phyloP scores from a whole-genome alignment of 768 basidiomycete genomes.

The Tephrocybe sp. region DNA sequence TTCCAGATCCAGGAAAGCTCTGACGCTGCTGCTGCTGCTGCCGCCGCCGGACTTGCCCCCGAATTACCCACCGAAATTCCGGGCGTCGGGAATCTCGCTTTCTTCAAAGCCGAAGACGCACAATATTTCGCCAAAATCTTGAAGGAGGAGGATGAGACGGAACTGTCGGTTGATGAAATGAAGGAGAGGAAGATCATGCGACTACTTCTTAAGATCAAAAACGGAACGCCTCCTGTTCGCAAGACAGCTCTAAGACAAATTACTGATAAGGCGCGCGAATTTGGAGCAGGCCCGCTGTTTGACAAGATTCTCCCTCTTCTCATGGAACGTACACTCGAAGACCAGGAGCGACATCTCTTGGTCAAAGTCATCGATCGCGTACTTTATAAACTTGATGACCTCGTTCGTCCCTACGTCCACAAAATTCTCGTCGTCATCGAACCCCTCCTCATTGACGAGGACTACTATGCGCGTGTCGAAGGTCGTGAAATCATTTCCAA shows the following conservation, averaged over 20 bases:
- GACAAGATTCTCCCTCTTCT: conserved; percentile 98
- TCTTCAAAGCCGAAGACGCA: conserved; percentile 98
- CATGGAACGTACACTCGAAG: conserved; percentile 97
- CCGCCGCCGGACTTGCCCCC: conserved; percentile 88
- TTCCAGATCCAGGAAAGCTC: conserved; percentile 98
- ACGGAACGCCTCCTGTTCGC: conserved; percentile 96
- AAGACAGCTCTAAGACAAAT: conserved; percentile 98
- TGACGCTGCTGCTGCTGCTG: conserved; percentile 84
- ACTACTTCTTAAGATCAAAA: conserved; percentile 96
- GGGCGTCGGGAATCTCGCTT: conserved; percentile 94
- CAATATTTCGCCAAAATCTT: conserved; percentile 97
- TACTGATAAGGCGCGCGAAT: conserved; percentile 98
- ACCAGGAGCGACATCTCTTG: conserved; percentile 96
- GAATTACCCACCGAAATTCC: conserved; percentile 98
- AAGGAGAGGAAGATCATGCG: conserved; percentile 99
- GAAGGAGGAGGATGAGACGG: conserved; percentile 93
- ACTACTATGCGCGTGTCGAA: conserved; percentile 95
- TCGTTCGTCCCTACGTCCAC: conserved; percentile 98
- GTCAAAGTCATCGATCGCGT: conserved; percentile 99
- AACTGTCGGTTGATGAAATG: conserved; percentile 94
- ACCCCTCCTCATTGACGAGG: conserved; percentile 97
- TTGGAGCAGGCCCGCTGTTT: conserved; percentile 96
- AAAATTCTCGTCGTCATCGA: conserved; percentile 99
- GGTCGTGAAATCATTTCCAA: conserved; percentile 99
- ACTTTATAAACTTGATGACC: conserved; percentile 97